phyloP scores from a whole-genome alignment of 83 land plant genomes.

The Larix sibirica region DNA sequence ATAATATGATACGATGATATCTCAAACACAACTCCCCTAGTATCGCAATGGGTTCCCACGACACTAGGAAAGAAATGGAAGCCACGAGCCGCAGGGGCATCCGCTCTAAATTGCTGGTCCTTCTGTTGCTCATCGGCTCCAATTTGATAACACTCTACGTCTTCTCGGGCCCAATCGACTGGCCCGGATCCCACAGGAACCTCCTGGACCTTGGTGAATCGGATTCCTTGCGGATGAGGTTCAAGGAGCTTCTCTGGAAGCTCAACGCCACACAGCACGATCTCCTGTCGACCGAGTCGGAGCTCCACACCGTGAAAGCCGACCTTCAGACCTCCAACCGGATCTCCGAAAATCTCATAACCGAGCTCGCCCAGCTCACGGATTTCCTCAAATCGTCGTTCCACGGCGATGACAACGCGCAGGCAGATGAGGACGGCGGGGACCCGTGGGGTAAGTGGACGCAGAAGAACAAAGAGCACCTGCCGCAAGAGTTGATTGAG shows the following conservation, averaged over 20 bases:
- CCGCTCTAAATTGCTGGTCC: conserved; percentile 10
- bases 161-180: conserved; percentile 15
- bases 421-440: not conserved
- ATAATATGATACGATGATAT: no score
- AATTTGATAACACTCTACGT: conserved; percentile 28
- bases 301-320: not conserved
- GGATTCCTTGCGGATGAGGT: not conserved
- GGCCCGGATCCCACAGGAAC: not conserved
- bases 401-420: not conserved
- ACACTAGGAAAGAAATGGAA: not conserved
- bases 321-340: conserved; percentile 11
- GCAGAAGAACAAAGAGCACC: conserved; percentile 10
- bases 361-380: conserved; percentile 21
- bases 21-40: no score
- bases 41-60: not conserved
- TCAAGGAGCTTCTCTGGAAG: conserved; percentile 19
- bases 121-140: conserved; percentile 18
- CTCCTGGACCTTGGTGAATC: not conserved
- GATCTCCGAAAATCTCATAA: conserved; percentile 15
- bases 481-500: conserved; percentile 58
- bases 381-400: conserved; percentile 8
- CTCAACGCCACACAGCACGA: conserved; percentile 29
- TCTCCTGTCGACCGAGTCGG: conserved; percentile 16
- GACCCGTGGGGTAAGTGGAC: conserved; percentile 5
- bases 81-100: not conserved